Conservation (phyloP, 2,329 filamentous ascomycete genomes). For the Byssoonygena ceratinophila region DNA sequence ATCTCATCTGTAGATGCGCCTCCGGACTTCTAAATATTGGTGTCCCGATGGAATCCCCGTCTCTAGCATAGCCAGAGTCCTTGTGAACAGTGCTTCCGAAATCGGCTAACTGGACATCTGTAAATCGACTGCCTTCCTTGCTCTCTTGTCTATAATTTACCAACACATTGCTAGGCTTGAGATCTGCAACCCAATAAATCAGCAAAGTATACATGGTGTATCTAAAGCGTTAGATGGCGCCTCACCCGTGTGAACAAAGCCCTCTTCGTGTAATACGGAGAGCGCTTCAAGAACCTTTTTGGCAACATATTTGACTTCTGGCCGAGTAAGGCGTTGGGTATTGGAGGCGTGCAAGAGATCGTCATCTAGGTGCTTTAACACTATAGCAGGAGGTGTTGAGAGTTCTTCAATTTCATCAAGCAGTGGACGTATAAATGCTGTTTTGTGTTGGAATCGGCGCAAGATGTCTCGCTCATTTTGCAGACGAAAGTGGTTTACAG, state of each 20-base stretch:
- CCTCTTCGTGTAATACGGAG: conserved; percentile 15
- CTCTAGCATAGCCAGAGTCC: conserved; percentile 11
- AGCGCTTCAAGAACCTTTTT: conserved; percentile 17
- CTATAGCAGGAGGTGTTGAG: conserved; percentile 13
- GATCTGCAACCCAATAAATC: conserved; percentile 12
- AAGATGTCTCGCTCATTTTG: conserved; percentile 17
- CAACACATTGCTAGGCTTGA: conserved; percentile 19
- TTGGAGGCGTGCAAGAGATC: conserved; percentile 13
- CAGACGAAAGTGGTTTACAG: conserved; percentile 14
- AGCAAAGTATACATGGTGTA: not conserved
- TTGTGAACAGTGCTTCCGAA: conserved; percentile 16
- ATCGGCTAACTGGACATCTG: conserved; percentile 19
- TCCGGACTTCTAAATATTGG: conserved; percentile 18
- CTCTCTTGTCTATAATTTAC: conserved; percentile 17
- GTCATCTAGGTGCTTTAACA: conserved; percentile 19
- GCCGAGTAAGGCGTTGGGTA: conserved; percentile 13
- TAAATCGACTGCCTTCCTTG: conserved; percentile 12
- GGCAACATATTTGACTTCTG: conserved; percentile 18
- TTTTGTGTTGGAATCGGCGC: conserved; percentile 12
- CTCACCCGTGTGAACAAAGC: conserved; percentile 19
- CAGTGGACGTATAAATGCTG: conserved; percentile 14
- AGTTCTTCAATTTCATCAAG: conserved; percentile 17
- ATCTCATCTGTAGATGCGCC: conserved; percentile 16
- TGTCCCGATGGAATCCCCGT: conserved; percentile 16
- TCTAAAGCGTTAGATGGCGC: not conserved